Evolutionary conservation across 768 basidiomycete species (phyloP), one percentile per base, ranked within the genome.

Genomic region (Porpolomopsis calyptriformis): DNA sequence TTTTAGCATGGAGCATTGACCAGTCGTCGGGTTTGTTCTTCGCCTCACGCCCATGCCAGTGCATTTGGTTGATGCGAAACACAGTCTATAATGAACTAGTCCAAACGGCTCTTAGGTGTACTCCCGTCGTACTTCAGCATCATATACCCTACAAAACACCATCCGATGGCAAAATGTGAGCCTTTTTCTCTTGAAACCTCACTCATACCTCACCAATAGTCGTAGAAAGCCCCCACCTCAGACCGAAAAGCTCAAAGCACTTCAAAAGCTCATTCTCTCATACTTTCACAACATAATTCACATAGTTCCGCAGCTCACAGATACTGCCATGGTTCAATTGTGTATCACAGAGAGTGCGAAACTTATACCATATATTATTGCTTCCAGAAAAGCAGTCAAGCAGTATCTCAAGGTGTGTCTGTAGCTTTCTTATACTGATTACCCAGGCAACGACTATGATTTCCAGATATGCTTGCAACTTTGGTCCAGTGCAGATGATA

Each of bases 81-180:
- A 31, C 7, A 94, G 92, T 97, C n/a, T 98, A 93, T 67, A 84
- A 83, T 68, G 96, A 97, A 66, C 73, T 98, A 18, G 71, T 99
- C 36, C 77, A 77, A 9, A 94, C 93, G 0, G 67, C 91, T 1
- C 70, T 99, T 22, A 80, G 78, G 57, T 99, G 88, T 64, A 93
- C 93, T 0, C 93, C 96, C 2, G 73, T 97, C 33, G 74, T 97
- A 6, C 73, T 99, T 14, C 73, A 77, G 40, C 82, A 93, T 56
- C 93, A 97, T 54, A 70, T 86, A 27, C 93, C 94, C 0, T 90
- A 80, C 68, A 94, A 91, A 66, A 80, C 76, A 1, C 71, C 82
- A 20, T 59, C 80, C 1, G 80, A 80, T 53, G 96, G 93, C 43
- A 87, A 84, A 74, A 83, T 85, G 93, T 94, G 57, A 40, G 87